Percentiles rank a stretch among this genome's conserved stretches.
These are phyloP conservation scores for Solanum hybrid DNA, from an alignment of 305 asterid species.

Conservation along the genomic window DNA sequence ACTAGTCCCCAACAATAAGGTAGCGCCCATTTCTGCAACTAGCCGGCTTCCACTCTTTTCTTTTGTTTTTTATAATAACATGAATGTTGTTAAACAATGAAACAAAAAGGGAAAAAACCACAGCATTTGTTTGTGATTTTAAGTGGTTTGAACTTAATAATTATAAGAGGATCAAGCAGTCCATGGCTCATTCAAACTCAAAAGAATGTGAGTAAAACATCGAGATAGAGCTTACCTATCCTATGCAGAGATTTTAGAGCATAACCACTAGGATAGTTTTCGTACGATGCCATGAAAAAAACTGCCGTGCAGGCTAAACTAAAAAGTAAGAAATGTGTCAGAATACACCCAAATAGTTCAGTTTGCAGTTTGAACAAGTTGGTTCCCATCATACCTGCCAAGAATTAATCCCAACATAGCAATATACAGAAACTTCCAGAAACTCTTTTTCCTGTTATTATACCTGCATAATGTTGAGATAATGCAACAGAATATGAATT, in stretches of 20 bases:
- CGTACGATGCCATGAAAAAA: conserved; percentile 75
- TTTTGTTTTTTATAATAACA: not conserved
- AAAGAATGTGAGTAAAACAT: not conserved
- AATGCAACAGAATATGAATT: conserved; percentile 1
- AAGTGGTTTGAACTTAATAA: not conserved
- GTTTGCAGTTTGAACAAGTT: not conserved
- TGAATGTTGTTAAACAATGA: not conserved
- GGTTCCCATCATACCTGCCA: conserved; percentile 49
- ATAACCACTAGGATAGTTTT: conserved; percentile 89
- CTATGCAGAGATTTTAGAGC: conserved; percentile 69
- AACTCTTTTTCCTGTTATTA: conserved; percentile 78
- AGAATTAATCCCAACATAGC: conserved; percentile 65
- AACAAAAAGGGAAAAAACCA: not conserved
- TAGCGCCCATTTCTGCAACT: not conserved
- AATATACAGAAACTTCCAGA: conserved; percentile 67
- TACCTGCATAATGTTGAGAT: conserved; percentile 43
- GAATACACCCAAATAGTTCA: not conserved
- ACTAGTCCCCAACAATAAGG: not conserved
- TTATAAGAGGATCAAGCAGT: not conserved
- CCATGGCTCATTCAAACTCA: not conserved
- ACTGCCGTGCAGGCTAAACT: conserved; percentile 82
- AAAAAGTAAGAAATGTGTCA: conserved; percentile 25
- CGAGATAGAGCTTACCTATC: conserved; percentile 42
- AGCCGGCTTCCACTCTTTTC: not conserved
- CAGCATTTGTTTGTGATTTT: not conserved